Evolutionary conservation across 2,329 filamentous ascomycete species (phyloP), one percentile per base, ranked within the genome.

Genomic region (Verticillium albo-atrum): DNA sequence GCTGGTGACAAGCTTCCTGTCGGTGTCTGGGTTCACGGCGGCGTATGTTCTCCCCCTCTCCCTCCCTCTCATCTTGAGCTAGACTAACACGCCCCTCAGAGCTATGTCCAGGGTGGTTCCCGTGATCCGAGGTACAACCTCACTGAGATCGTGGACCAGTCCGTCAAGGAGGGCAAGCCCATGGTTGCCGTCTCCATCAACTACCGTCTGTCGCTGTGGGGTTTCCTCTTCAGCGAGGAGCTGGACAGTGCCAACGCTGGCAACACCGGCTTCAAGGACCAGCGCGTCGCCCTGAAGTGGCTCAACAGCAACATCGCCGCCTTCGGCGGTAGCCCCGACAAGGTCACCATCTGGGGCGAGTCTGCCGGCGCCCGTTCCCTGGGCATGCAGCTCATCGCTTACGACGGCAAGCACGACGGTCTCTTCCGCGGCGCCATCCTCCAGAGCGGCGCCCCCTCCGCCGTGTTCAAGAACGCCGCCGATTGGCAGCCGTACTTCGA

Each of bases 11-110:
- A 74, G 17, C 74, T 89, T 2, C 85, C 85, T 0, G 81, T 88
- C 6, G 77, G 75, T 15, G 76, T 87, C 0, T 88, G 85, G 83
- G 85, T 88, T 28, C 81, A 87, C 64, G 79, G 79, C 50, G 72
- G 73, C 54, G 67, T 65, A 60, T 58, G 64, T 66, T 15, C 77
- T 77, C 34, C 71, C 65, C 35, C 26, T 26, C 32, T 6, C 17
- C 4, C 26, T 54, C 28, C 15, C 25, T 37, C 32, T 7, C 10
- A 6, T 17, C 17, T 10, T 26, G 4, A 26, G 7, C 28, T 32
- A 14, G 30, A 26, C 34, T 56, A 17, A 47, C 54, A 3, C 12
- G 9, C 12, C 23, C n/a, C 14, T n/a, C 34, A 56, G 54, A 47
- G 60, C 51, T 63, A 63, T 54, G 26, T 47, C n/a, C 63, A 60